Base-by-base conservation (phyloP, 306 rosid species). In the Prinsepia uniflora region DNA sequence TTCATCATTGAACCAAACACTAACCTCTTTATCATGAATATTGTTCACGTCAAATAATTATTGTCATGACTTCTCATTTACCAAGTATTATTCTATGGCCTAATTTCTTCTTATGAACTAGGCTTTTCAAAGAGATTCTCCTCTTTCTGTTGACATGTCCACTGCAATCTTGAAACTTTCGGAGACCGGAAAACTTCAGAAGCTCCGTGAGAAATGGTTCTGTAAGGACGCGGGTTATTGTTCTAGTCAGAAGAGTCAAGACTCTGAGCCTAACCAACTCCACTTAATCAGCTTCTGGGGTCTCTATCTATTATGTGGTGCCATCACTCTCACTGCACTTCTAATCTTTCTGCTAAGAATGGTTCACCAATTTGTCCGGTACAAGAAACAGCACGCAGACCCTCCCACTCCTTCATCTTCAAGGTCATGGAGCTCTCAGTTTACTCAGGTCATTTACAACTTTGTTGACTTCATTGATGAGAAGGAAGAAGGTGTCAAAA, bases 101-200 rank as follows among this genome's bases (percentile, higher is more conserved):
- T 59, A 67, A 20, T 72, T 69, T 63, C 64, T 71, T 63, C 10
- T 10, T 22, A 17, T 60, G 47, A 63, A 47, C 49, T 79, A 94
- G 98, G 98, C 97, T 40, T 94, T 94, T 74, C 89, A 75, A 78
- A 86, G 87, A 76, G 98, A 81, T 10, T 94, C 97, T 72, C 97
- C 96, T 49, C 87, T 94, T 19, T 92, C 96, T 47, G 67, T 87
- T 72, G 98, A 94, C 87, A 90, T 94, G 70, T 89, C 98, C 5
- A 87, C 96, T 0, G 98, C 98, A 41, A 89, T 94, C 78, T 71
- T 94, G 85, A 90, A 84, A 77, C 95, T 94, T 19, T 75, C 89
- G 0, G 98, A 94, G 86, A 82, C 24, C 40, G 98, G 98, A 54
- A 81, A 82, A 71, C 98, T 94, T 74, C 92, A 44, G 81, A 88